Evolutionary conservation across 2,329 filamentous ascomycete species (phyloP).

Genomic region (Diaporthe nobilis): DNA sequence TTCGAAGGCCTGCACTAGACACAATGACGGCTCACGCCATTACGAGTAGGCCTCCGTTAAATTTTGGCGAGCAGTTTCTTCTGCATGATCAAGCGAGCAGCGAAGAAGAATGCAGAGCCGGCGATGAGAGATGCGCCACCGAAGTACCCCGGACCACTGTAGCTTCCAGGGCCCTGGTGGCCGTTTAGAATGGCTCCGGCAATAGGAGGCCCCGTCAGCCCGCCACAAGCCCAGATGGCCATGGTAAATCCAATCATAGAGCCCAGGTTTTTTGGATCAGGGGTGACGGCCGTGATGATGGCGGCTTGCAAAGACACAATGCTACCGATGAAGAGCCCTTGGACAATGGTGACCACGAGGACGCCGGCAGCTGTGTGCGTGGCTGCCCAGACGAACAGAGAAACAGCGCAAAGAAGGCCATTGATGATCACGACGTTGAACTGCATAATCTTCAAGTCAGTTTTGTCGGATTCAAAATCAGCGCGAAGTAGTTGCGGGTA

Average conservation of each 20-base stretch:
- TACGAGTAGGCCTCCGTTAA: neutral
- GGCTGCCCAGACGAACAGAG: constrained; percentile 70
- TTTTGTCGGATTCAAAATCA: neutral
- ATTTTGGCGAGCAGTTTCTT: constrained; percentile 31
- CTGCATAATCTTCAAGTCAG: neutral
- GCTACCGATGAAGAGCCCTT: constrained; percentile 50
- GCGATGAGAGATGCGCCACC: constrained; percentile 40
- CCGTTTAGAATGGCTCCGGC: constrained; percentile 53
- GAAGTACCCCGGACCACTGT: constrained; percentile 42
- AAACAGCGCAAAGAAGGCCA: constrained; percentile 68
- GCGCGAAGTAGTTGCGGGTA: too few relatives aligned
- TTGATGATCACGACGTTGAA: constrained; percentile 72
- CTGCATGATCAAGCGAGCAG: constrained; percentile 32
- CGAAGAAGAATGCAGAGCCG: constrained; percentile 38
- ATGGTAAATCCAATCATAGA: constrained; percentile 67
- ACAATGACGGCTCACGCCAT: neutral
- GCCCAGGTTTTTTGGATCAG: constrained; percentile 64
- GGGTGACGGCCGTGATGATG: constrained; percentile 46
- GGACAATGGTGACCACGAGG: constrained; percentile 48
- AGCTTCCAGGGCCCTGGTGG: constrained; percentile 48
- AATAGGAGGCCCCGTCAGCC: constrained; percentile 61
- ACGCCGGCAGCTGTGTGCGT: constrained; percentile 66
- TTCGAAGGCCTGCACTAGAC: neutral
- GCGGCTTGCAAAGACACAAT: constrained; percentile 55
- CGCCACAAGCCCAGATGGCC: constrained; percentile 58